These are phyloP conservation scores for Trichoderma arundinaceum DNA, from an alignment of 2,329 filamentous ascomycete species.

Conservation along the genomic window DNA sequence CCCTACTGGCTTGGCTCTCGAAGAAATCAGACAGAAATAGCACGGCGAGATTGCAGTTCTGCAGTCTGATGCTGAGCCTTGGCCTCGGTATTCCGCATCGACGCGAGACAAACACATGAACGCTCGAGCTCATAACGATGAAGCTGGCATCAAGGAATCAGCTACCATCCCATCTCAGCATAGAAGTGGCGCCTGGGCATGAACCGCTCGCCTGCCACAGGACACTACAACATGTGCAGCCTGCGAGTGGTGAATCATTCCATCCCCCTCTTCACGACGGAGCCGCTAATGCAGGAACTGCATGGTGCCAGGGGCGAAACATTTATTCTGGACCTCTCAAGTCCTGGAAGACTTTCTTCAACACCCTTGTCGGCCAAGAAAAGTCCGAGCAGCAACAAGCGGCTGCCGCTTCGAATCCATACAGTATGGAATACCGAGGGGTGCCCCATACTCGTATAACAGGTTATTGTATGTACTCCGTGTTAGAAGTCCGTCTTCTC, in stretches of 20 bases:
- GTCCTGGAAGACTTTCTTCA: slow-evolving; percentile 19
- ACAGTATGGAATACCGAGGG: slow-evolving; percentile 1
- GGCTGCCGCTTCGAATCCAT: background rate
- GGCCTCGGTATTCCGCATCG: slow-evolving; percentile 5
- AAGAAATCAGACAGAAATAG: slow-evolving; percentile 12
- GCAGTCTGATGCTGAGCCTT: background rate
- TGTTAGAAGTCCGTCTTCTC: background rate
- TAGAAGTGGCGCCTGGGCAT: background rate
- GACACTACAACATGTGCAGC: background rate
- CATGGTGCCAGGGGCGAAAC: slow-evolving; percentile 28
- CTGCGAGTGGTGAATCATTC: background rate
- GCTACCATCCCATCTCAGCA: background rate
- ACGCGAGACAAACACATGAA: background rate
- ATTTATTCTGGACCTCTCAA: slow-evolving; percentile 15
- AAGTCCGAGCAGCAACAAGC: background rate
- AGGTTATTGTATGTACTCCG: background rate
- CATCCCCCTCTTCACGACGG: slow-evolving; percentile 15
- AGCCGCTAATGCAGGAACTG: slow-evolving; percentile 38
- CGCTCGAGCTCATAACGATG: background rate
- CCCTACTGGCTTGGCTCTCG: slow-evolving; percentile 15
- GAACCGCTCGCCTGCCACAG: slow-evolving; percentile 6
- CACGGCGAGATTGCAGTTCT: slow-evolving; percentile 22
- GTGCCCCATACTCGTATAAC: slow-evolving; percentile 14
- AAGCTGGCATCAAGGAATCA: slow-evolving; percentile 5
- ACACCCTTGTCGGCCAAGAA: slow-evolving; percentile 18